phyloP scores from a whole-genome alignment of 371 early-diverging fungal genomes.

The Rhizopus arrhizus region DNA sequence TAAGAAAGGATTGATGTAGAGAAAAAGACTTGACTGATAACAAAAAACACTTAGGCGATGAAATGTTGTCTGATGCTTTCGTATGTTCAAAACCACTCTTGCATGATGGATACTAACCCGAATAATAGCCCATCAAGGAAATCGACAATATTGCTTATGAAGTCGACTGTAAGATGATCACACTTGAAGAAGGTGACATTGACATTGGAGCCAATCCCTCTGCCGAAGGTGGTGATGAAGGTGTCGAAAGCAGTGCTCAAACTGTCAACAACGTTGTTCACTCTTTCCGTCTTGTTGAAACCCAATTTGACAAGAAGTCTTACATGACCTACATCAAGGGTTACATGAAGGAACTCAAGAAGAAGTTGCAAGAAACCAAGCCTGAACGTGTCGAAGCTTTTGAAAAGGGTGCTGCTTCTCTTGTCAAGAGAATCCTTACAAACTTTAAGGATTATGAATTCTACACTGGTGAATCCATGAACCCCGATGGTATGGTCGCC shows the following conservation, averaged over 20 bases:
- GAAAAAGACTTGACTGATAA: neutral
- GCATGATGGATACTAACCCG: neutral
- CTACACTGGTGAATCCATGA: slow-evolving; percentile 86
- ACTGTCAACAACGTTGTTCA: slow-evolving; percentile 88
- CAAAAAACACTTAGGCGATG: slow-evolving; percentile 65
- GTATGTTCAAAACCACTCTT: slow-evolving; percentile 28
- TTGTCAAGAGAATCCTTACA: slow-evolving; percentile 78
- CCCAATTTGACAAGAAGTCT: slow-evolving; percentile 90
- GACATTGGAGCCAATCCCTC: slow-evolving; percentile 96
- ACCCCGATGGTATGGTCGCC: slow-evolving; percentile 87
- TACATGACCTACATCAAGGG: slow-evolving; percentile 92
- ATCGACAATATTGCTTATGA: slow-evolving; percentile 74
- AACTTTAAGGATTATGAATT: slow-evolving; percentile 92
- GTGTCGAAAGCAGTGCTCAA: slow-evolving; percentile 57
- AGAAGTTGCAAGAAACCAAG: slow-evolving; percentile 61
- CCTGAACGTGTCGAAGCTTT: slow-evolving; percentile 74
- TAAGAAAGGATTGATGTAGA: slow-evolving; percentile 23
- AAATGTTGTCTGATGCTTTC: slow-evolving; percentile 91
- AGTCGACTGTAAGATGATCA: slow-evolving; percentile 81
- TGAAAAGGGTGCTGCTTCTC: slow-evolving; percentile 62
- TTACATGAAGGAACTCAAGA: slow-evolving; percentile 83
- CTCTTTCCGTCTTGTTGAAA: slow-evolving; percentile 76
- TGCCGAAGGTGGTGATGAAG: slow-evolving; percentile 82
- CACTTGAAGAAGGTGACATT: slow-evolving; percentile 69
- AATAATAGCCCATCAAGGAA: slow-evolving; percentile 56